These are phyloP conservation scores for Ganoderma sinense DNA, from an alignment of 1,284 basidiomycete genomes.

Conservation along the genomic window DNA sequence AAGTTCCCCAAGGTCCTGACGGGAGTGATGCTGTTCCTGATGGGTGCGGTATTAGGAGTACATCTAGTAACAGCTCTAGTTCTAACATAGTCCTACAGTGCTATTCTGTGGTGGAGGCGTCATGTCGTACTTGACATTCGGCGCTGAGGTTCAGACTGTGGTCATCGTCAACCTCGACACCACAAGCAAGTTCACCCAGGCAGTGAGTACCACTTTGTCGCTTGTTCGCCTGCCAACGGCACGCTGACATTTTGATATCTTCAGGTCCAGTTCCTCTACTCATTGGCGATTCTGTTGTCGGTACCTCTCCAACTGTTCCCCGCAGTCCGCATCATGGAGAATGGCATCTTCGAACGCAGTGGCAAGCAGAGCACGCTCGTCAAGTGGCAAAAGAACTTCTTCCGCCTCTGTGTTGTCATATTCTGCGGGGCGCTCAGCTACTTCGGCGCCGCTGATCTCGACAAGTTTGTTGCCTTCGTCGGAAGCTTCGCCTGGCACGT, in stretches of 20 bases:
- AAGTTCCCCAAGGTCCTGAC: conserved; percentile 92
- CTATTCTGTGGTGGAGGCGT: conserved; percentile 93
- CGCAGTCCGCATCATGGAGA: conserved; percentile 96
- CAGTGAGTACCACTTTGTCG: conserved; percentile 50
- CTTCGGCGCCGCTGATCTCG: conserved; percentile 89
- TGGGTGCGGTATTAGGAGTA: conserved; percentile 51
- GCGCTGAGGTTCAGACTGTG: conserved; percentile 89
- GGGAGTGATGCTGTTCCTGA: conserved; percentile 89
- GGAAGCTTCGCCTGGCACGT: conserved; percentile 94
- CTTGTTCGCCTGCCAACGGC: background rate
- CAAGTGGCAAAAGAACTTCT: conserved; percentile 94
- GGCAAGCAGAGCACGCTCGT: conserved; percentile 77
- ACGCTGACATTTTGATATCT: background rate
- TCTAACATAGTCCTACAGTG: conserved; percentile 47
- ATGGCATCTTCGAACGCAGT: conserved; percentile 91
- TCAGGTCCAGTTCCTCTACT: conserved; percentile 86
- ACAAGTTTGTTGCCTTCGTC: conserved; percentile 96
- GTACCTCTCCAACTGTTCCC: conserved; percentile 98
- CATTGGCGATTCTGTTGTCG: conserved; percentile 93
- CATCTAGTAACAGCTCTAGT: conserved; percentile 13
- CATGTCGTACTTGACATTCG: conserved; percentile 91
- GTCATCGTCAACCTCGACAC: conserved; percentile 95
- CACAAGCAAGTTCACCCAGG: conserved; percentile 88
- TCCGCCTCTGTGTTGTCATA: conserved; percentile 82
- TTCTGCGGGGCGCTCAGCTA: conserved; percentile 83